These are phyloP conservation scores for Syzygium jambos DNA, from an alignment of 345 rosid genomes.

Conservation along the genomic window DNA sequence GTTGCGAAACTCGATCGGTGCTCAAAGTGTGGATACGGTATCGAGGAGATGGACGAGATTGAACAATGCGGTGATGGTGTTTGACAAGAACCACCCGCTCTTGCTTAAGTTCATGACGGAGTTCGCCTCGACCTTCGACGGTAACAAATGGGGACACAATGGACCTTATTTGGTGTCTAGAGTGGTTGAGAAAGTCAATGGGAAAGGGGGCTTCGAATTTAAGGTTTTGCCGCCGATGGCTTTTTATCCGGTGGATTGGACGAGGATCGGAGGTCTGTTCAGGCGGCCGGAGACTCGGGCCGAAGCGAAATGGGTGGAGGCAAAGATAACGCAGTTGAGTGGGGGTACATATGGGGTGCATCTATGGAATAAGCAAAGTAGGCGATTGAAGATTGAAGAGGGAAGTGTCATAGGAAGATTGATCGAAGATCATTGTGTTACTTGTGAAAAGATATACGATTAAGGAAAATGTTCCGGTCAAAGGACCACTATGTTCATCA, in stretches of 20 bases:
- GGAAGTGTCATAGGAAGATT: conserved; percentile 28
- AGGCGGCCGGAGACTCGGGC: conserved; percentile 26
- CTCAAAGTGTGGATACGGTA: conserved; percentile 42
- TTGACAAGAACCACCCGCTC: conserved; percentile 61
- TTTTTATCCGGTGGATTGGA: conserved; percentile 74
- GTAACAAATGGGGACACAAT: conserved; percentile 77
- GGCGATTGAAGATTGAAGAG: conserved; percentile 23
- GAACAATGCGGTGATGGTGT: conserved; percentile 65
- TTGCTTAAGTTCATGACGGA: conserved; percentile 53
- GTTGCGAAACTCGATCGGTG: conserved; percentile 60
- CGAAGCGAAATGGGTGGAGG: conserved; percentile 22
- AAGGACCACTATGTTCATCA: not conserved
- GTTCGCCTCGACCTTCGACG: conserved; percentile 66
- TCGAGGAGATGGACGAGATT: conserved; percentile 56
- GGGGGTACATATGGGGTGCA: conserved; percentile 29
- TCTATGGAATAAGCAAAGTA: conserved; percentile 41
- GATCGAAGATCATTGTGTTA: conserved; percentile 27
- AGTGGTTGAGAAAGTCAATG: conserved; percentile 34
- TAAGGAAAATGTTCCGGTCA: not conserved
- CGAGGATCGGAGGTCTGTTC: conserved; percentile 36
- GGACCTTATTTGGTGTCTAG: conserved; percentile 77
- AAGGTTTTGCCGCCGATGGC: conserved; percentile 48
- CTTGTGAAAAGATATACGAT: conserved; percentile 19
- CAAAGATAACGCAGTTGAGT: conserved; percentile 17
- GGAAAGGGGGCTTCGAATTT: conserved; percentile 32